A percentile compares a stretch with the other conserved stretches of the same genome.
Conservation (phyloP, 306 rosid genomes). For the Quercus alba region DNA sequence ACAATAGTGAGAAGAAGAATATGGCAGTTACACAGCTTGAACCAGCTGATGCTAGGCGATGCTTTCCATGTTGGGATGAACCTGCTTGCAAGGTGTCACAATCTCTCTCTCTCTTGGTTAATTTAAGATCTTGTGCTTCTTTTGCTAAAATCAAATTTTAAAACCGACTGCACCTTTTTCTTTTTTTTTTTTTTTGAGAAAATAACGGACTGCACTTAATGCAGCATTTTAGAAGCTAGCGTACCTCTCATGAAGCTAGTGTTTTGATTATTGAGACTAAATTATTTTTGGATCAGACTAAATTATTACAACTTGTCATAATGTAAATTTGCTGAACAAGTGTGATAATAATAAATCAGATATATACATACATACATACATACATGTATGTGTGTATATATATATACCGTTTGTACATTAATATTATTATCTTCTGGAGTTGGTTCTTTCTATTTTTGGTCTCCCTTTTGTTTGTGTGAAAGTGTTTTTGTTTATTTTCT, state of each 20-base stretch:
- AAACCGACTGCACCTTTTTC: neutral
- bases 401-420: too few species aligned
- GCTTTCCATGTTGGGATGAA: constrained; percentile 99
- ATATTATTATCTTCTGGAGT: neutral
- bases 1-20: constrained; percentile 77
- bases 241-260: neutral
- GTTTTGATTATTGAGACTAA: neutral
- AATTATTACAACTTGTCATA: too few species aligned
- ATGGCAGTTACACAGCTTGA: constrained; percentile 98
- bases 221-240: neutral
- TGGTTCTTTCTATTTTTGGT: neutral
- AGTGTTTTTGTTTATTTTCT: too few species aligned
- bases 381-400: too few species aligned
- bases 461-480: too few species aligned
- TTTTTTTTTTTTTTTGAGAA: too few species aligned
- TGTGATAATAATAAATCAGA: too few species aligned
- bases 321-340: too few species aligned
- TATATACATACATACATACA: too few species aligned
- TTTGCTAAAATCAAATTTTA: neutral
- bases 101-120: neutral
- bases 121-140: neutral
- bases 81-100: constrained; percentile 83
- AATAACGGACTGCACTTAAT: neutral
- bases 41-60: constrained; percentile 90
- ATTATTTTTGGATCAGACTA: neutral